Base-by-base conservation (phyloP, 202 grass and related monocot species). In the Hordeum pubiflorum region DNA sequence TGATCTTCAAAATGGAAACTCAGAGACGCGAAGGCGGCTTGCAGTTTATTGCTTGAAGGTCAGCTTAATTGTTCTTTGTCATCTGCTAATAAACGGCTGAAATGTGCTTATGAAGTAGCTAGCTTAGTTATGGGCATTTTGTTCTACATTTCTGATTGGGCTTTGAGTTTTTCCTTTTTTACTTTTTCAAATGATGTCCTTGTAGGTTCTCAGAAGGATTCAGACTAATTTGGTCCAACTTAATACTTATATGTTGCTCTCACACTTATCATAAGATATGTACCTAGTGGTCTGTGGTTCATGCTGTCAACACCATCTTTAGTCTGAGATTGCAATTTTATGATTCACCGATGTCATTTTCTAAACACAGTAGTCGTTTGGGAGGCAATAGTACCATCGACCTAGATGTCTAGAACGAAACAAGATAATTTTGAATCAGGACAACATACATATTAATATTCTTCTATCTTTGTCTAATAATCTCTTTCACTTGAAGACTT, bases 31-130 rank as follows among this genome's bases (percentile, higher is more conserved):
- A 89, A 93, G 95, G 44, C 86, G 95, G 41, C 82, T 98, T 10
- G 92, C 95, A 81, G 95, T 98, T 80, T 98, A 98, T 89, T 98
- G 95, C 82, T 91, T 98, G 63, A 98, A 98, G 94, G 92, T 97
- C 41, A 63, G 58, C 41, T 72, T 64, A 32, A 31, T 66, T 40
- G 27, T 58, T 48, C 20, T 80, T 79, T 31, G 13, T 83, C 72
- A 66, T 44, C 52, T 68, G 27, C 52, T 71, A 85, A 50, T 31
- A 5, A 74, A 79, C 29, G 67, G 40, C 48, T 68, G 39, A 83
- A 52, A 4, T 57, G 36, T 59, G 80, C 15, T 24, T 24, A 71
- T 26, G 3, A 52, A 77, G 63, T 79, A 33, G n/a, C 31, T 75
- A n/a, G 58, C 39, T 79, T 71, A 69, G 11, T 57, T 84, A 6